A percentile compares a stretch with the other conserved stretches of the same genome.
These are phyloP conservation scores for Aspergillus neoniger DNA, from an alignment of 2,329 filamentous ascomycete genomes.

Conservation along the genomic window DNA sequence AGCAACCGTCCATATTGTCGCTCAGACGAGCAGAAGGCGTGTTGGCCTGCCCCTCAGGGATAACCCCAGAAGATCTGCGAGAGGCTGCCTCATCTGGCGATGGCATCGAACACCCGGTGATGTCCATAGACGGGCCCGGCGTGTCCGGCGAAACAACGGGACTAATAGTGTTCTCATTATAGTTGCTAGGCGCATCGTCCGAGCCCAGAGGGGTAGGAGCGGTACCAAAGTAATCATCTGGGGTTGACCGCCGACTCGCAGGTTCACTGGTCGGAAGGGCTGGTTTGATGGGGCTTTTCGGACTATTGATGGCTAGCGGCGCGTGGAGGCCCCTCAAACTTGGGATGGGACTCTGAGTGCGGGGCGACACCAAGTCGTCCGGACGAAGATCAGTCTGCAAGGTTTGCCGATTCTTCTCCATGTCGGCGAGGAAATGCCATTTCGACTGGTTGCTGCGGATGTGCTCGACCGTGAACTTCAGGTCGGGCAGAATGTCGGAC, in stretches of 20 bases:
- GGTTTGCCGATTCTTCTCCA: slow-evolving; percentile 31
- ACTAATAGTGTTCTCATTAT: slow-evolving; percentile 37
- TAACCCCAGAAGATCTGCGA: slow-evolving; percentile 35
- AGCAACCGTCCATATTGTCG: background rate
- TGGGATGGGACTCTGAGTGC: slow-evolving; percentile 36
- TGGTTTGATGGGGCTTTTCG: slow-evolving; percentile 16
- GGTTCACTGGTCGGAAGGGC: slow-evolving; percentile 12
- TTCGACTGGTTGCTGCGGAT: slow-evolving; percentile 73
- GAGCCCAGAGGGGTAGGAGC: slow-evolving; percentile 21
- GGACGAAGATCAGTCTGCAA: slow-evolving; percentile 24
- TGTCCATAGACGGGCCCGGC: slow-evolving; percentile 38
- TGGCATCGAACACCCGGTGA: slow-evolving; percentile 30
- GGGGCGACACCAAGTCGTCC: slow-evolving; percentile 34
- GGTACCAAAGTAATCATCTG: slow-evolving; percentile 21
- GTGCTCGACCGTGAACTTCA: slow-evolving; percentile 82
- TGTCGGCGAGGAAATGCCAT: slow-evolving; percentile 56
- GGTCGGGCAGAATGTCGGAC: slow-evolving; percentile 78
- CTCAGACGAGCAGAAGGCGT: background rate
- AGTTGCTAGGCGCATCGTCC: slow-evolving; percentile 18
- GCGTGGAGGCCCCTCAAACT: slow-evolving; percentile 13
- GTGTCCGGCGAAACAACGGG: slow-evolving; percentile 40
- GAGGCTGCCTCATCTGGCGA: slow-evolving; percentile 24
- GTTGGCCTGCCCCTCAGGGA: slow-evolving; percentile 30
- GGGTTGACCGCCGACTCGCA: slow-evolving; percentile 2
- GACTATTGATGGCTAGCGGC: slow-evolving; percentile 12